phyloP scores from a whole-genome alignment of 805 yeast genomes.

The Barnettozyma siamensis region DNA sequence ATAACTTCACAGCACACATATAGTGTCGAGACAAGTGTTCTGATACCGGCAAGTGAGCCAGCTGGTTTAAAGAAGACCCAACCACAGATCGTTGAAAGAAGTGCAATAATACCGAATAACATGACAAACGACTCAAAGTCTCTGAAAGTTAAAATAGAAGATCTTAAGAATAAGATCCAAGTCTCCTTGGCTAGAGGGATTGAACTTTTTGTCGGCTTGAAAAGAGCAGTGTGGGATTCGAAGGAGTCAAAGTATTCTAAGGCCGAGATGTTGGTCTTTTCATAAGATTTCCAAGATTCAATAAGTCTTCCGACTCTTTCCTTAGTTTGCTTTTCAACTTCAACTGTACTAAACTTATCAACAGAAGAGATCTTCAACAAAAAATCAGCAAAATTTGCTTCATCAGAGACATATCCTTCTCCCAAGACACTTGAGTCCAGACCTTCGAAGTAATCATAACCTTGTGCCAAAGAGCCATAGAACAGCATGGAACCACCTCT shows the following conservation, averaged over 20 bases:
- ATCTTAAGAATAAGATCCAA: conserved; percentile 40
- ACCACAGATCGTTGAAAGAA: conserved; percentile 59
- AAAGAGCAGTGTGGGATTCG: not conserved
- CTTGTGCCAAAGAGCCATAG: conserved; percentile 39
- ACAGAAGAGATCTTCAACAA: conserved; percentile 52
- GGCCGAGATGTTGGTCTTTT: conserved; percentile 1
- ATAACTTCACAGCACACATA: conserved; percentile 50
- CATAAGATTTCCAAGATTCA: conserved; percentile 11
- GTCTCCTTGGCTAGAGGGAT: conserved; percentile 39
- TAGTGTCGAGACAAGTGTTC: conserved; percentile 49
- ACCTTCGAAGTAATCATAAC: conserved; percentile 44
- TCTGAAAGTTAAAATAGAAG: conserved; percentile 39
- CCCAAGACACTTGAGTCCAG: conserved; percentile 42
- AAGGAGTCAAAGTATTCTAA: conserved; percentile 8
- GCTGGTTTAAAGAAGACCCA: conserved; percentile 72
- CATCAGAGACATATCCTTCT: conserved; percentile 24
- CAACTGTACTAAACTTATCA: conserved; percentile 35
- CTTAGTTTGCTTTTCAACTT: conserved; percentile 28
- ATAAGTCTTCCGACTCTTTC: conserved; percentile 24
- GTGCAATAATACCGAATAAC: conserved; percentile 37
- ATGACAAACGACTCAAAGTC: conserved; percentile 46
- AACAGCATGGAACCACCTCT: conserved; percentile 51
- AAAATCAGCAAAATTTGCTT: conserved; percentile 55
- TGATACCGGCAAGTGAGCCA: conserved; percentile 53
- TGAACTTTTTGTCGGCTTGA: conserved; percentile 16